phyloP scores from a whole-genome alignment of 768 basidiomycete genomes.

The Harrya chromipes region DNA sequence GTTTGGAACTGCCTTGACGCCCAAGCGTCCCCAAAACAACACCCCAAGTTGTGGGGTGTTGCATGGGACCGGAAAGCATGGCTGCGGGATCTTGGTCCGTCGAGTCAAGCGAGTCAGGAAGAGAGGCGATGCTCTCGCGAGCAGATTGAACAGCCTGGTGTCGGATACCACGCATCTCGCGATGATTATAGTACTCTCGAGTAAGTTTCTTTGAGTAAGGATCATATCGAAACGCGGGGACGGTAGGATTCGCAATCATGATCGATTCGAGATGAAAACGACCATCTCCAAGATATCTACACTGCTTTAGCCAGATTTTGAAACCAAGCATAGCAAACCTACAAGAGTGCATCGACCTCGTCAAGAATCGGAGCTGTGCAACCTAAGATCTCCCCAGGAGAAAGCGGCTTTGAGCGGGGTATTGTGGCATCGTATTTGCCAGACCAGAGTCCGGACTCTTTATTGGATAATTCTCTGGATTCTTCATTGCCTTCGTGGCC shows the following conservation, averaged over 20 bases:
- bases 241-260: constrained; percentile 97
- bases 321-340: constrained; percentile 26
- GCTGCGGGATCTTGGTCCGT: constrained; percentile 12
- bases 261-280: constrained; percentile 98
- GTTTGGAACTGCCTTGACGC: constrained; percentile 88
- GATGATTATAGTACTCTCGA: constrained; percentile 85
- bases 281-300: constrained; percentile 94
- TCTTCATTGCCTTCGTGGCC: constrained; percentile 29
- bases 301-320: constrained; percentile 1
- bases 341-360: constrained; percentile 91
- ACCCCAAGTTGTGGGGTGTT: constrained; percentile 62
- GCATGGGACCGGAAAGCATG: constrained; percentile 8
- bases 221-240: constrained; percentile 97
- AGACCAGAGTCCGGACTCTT: constrained; percentile 38
- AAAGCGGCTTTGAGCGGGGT: constrained; percentile 87
- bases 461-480: background rate
- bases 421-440: constrained; percentile 74
- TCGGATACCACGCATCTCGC: constrained; percentile 77
- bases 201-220: constrained; percentile 98
- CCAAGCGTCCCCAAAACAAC: constrained; percentile 93
- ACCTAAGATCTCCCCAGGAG: constrained; percentile 94
- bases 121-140: constrained; percentile 53
- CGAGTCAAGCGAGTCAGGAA: constrained; percentile 8
- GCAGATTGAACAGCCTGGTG: constrained; percentile 76
- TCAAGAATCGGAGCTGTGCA: constrained; percentile 87